phyloP scores from a whole-genome alignment of 129 eudicot genomes.

The Chrysanthemum makinoi region DNA sequence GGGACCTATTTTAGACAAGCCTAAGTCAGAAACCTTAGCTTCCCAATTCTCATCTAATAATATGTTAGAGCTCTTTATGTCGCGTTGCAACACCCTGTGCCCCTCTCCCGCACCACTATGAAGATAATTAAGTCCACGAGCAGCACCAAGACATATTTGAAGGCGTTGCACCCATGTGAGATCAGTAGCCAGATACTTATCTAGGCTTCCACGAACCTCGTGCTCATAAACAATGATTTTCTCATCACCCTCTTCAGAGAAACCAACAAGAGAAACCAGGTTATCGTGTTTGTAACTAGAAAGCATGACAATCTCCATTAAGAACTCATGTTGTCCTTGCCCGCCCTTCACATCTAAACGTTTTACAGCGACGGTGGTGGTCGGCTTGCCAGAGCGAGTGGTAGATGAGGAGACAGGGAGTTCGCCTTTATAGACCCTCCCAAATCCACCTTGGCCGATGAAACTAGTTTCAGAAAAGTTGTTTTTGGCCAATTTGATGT shows the following conservation, averaged over 20 bases:
- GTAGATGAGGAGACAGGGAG: neutral
- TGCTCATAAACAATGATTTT: constrained; percentile 11
- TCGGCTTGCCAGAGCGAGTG: neutral
- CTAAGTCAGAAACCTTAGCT: constrained; percentile 33
- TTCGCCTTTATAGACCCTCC: constrained; percentile 28
- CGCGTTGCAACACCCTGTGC: constrained; percentile 25
- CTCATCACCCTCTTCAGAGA: constrained; percentile 4
- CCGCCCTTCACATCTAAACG: neutral
- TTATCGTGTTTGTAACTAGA: constrained; percentile 16
- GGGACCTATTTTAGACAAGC: constrained; percentile 29
- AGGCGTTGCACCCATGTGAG: constrained; percentile 30
- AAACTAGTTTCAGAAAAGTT: constrained; percentile 7
- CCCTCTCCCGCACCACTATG: constrained; percentile 4
- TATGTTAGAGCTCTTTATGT: constrained; percentile 23
- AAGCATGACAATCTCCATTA: constrained; percentile 17
- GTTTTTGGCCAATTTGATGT: constrained; percentile 25
- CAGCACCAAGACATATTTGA: constrained; percentile 30
- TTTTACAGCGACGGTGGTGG: constrained; percentile 8
- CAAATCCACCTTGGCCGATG: constrained; percentile 26
- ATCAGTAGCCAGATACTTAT: neutral
- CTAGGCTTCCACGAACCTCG: constrained; percentile 19
- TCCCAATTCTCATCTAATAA: constrained; percentile 12
- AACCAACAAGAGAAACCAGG: constrained; percentile 18
- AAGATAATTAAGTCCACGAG: constrained; percentile 20
- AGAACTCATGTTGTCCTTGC: constrained; percentile 17